A percentile compares a stretch with the other conserved stretches of the same genome.
These are phyloP conservation scores for Patellifolia procumbens DNA, from an alignment of 179 eudicot genomes.

Conservation along the genomic window DNA sequence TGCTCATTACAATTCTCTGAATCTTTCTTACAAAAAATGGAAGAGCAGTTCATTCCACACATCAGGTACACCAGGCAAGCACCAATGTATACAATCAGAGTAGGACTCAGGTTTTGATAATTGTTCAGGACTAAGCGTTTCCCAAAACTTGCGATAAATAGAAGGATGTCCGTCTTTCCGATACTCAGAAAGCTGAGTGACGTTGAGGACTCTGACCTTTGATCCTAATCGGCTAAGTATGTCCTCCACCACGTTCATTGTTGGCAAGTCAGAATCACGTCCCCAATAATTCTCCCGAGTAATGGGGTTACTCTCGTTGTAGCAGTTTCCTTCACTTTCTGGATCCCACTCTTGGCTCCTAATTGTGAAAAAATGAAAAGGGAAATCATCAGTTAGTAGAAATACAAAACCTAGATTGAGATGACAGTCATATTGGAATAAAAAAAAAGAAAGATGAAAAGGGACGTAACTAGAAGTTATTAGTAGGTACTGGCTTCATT, in stretches of 20 bases:
- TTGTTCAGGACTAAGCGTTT: conserved; percentile 58
- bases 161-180: conserved; percentile 93
- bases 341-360: conserved; percentile 87
- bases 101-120: conserved; percentile 68
- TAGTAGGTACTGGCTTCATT: background rate
- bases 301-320: conserved; percentile 61
- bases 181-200: conserved; percentile 86
- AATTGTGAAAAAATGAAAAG: conserved; percentile 2
- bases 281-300: conserved; percentile 67
- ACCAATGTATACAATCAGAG: conserved; percentile 96
- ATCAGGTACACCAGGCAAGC: conserved; percentile 90
- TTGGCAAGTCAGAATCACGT: conserved; percentile 76
- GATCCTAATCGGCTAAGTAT: conserved; percentile 52
- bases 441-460: background rate
- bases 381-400: background rate
- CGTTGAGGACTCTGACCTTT: conserved; percentile 72
- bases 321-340: conserved; percentile 77
- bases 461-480: background rate
- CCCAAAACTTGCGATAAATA: conserved; percentile 91
- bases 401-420: too few relatives aligned
- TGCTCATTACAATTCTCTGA: conserved; percentile 8
- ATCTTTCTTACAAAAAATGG: conserved; percentile 22
- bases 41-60: conserved; percentile 82
- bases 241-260: conserved; percentile 75
- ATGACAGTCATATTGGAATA: background rate